These are phyloP conservation scores for Claviceps humidiphila DNA, from an alignment of 2,329 filamentous ascomycete species.

Conservation along the genomic window DNA sequence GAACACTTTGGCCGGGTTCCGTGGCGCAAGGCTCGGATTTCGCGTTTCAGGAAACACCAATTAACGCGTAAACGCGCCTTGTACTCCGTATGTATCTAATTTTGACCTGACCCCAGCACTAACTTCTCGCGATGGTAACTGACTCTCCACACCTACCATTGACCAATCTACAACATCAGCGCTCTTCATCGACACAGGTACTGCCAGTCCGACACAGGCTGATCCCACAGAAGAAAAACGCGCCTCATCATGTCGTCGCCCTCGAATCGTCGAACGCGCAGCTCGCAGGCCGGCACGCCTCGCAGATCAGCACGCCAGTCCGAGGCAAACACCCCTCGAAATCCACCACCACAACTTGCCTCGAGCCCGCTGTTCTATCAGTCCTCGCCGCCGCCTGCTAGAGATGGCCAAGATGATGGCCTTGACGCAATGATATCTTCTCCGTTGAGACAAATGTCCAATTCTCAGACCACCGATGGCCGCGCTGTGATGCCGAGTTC, in stretches of 20 bases:
- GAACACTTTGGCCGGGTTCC: constrained; percentile 3
- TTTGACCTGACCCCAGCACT: background rate
- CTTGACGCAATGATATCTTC: constrained; percentile 32
- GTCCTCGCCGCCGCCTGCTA: constrained; percentile 27
- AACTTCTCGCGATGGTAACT: too few species aligned
- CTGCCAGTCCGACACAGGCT: background rate
- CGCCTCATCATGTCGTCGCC: constrained; percentile 28
- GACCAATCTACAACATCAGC: background rate
- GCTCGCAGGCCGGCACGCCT: constrained; percentile 36
- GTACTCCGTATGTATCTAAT: background rate
- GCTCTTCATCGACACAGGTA: background rate
- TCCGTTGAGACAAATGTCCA: constrained; percentile 42
- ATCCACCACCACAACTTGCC: constrained; percentile 38
- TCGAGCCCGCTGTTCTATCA: constrained; percentile 76
- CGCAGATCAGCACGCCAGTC: constrained; percentile 28
- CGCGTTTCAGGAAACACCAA: background rate
- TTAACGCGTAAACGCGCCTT: constrained; percentile 4
- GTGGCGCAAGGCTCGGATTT: background rate
- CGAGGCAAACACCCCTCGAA: constrained; percentile 28
- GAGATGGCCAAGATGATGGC: constrained; percentile 14
- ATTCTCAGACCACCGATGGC: constrained; percentile 36
- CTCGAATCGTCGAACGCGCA: constrained; percentile 33
- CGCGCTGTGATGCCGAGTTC: constrained; percentile 38
- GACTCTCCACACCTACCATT: background rate
- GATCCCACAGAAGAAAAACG: background rate